A percentile compares a stretch with the other conserved stretches of the same genome.
phyloP scores from a whole-genome alignment of 192 early-diverging fungal species.

The Backusella australiensis region DNA sequence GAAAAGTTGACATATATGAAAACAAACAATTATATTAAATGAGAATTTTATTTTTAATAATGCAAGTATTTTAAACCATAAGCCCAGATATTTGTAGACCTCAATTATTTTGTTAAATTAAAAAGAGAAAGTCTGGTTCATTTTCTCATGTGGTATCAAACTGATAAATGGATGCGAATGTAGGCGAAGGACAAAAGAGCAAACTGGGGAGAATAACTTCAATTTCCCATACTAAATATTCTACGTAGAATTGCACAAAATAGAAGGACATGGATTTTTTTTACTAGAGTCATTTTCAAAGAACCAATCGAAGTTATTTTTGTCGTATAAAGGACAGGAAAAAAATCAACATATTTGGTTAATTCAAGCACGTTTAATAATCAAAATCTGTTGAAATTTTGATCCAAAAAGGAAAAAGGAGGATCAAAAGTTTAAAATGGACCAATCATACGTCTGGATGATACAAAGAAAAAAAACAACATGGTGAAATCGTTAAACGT shows the following conservation, averaged over 20 bases:
- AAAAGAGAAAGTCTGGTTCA: not conserved
- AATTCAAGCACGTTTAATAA: not conserved
- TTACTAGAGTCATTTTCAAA: not conserved
- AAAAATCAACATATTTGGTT: not conserved
- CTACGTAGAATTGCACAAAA: not conserved
- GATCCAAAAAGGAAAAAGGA: not conserved
- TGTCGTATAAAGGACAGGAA: not conserved
- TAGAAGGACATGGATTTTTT: not conserved
- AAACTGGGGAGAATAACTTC: not conserved
- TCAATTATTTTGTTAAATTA: not conserved
- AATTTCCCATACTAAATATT: not conserved
- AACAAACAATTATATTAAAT: too few species aligned
- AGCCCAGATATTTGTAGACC: not conserved
- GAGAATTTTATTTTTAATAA: too few species aligned
- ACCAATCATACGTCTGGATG: not conserved
- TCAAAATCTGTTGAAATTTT: not conserved
- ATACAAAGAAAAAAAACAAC: not conserved
- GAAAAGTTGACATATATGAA: not conserved
- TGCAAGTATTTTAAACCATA: not conserved
- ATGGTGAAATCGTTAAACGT: not conserved
- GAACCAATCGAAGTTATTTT: not conserved
- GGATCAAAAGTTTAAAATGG: slow-evolving; percentile 1
- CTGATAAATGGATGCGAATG: not conserved
- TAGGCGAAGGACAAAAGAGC: not conserved
- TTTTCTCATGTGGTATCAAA: not conserved